Conservation (phyloP, 768 basidiomycete species). For the Pisolithus orientalis region DNA sequence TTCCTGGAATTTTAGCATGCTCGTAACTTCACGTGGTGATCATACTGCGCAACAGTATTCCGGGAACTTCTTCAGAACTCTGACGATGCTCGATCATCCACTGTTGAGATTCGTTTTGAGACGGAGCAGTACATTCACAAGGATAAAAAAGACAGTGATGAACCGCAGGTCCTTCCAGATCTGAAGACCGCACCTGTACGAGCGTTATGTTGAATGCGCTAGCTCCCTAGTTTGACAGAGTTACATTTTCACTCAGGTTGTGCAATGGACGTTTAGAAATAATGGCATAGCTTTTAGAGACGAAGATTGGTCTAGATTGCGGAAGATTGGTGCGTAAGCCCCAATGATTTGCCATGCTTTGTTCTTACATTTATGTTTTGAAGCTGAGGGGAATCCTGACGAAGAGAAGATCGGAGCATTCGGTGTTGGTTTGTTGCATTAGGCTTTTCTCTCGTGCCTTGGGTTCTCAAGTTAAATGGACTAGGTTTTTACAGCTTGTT, state of each 20-base stretch:
- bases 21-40: background rate
- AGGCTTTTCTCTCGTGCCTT: background rate
- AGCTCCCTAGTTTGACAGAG: background rate
- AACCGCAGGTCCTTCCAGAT: slow-evolving; percentile 42
- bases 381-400: slow-evolving; percentile 90
- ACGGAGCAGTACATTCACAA: slow-evolving; percentile 44
- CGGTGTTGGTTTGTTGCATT: slow-evolving; percentile 57
- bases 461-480: background rate
- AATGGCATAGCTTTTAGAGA: slow-evolving; percentile 78
- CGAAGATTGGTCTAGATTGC: slow-evolving; percentile 84
- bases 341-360: background rate
- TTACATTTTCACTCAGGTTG: slow-evolving; percentile 40
- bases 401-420: slow-evolving; percentile 96
- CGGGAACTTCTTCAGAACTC: slow-evolving; percentile 94
- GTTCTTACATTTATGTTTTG: background rate
- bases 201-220: slow-evolving; percentile 10
- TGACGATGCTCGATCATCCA: slow-evolving; percentile 77
- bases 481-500: slow-evolving; percentile 75
- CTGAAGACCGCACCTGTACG: slow-evolving; percentile 54
- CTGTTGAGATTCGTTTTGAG: slow-evolving; percentile 77
- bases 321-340: slow-evolving; percentile 72
- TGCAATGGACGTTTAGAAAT: slow-evolving; percentile 83
- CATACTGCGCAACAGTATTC: slow-evolving; percentile 37
- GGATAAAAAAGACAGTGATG: slow-evolving; percentile 7
- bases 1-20: background rate